Evolutionary conservation across 768 basidiomycete genomes (phyloP).

Genomic region (Arthromyces matolae): DNA sequence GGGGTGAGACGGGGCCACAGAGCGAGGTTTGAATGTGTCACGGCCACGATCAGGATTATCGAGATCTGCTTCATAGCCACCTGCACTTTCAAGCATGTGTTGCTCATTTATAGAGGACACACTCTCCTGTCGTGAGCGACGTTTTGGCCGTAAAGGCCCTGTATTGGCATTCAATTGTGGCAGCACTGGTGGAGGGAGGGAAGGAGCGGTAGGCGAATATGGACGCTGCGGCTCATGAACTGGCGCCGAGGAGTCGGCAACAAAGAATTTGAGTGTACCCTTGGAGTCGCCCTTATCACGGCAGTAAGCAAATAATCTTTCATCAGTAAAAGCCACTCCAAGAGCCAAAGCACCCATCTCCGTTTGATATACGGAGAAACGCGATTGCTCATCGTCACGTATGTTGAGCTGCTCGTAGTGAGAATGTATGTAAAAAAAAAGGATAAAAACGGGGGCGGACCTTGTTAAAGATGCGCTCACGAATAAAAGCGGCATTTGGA

Average conservation of each 20-base stretch:
- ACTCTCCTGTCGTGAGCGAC: slow-evolving; percentile 60
- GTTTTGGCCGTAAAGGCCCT: slow-evolving; percentile 48
- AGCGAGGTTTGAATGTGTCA: slow-evolving; percentile 38
- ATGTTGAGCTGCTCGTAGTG: slow-evolving; percentile 59
- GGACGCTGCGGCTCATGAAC: slow-evolving; percentile 51
- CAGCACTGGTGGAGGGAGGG: slow-evolving; percentile 30
- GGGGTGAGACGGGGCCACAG: slow-evolving; percentile 37
- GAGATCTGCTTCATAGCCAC: slow-evolving; percentile 73
- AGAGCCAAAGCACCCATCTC: slow-evolving; percentile 79
- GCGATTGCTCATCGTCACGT: slow-evolving; percentile 68
- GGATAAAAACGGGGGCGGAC: slow-evolving; percentile 37
- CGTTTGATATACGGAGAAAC: slow-evolving; percentile 81
- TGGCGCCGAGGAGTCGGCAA: slow-evolving; percentile 59
- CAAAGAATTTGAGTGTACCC: slow-evolving; percentile 82
- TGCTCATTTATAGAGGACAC: slow-evolving; percentile 69
- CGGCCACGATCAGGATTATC: slow-evolving; percentile 57
- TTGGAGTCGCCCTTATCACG: slow-evolving; percentile 67
- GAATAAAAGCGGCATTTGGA: slow-evolving; percentile 61
- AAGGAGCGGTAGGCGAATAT: slow-evolving; percentile 32
- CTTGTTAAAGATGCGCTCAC: slow-evolving; percentile 79
- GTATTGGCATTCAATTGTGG: slow-evolving; percentile 35
- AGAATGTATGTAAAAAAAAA: slow-evolving; percentile 8
- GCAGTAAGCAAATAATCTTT: slow-evolving; percentile 70
- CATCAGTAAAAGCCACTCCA: slow-evolving; percentile 68
- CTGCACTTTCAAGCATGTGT: slow-evolving; percentile 42